Conservation (phyloP, 1,284 basidiomycete genomes). For the Exobasidium cylindrosporum region DNA sequence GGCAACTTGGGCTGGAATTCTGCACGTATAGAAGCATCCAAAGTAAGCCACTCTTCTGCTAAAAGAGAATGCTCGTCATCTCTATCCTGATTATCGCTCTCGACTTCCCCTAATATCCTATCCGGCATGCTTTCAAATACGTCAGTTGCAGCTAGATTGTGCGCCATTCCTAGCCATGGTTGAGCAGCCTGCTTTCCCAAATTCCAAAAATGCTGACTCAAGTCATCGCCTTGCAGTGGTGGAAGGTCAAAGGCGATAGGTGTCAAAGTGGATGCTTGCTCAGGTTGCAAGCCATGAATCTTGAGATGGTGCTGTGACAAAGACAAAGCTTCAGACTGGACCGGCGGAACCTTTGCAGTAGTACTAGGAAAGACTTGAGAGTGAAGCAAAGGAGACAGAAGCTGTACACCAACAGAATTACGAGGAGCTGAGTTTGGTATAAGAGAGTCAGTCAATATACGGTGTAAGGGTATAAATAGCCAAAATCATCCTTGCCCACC, state of each 20-base stretch:
- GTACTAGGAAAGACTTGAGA: constrained; percentile 71
- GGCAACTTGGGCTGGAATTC: constrained; percentile 59
- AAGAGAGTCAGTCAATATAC: too few species aligned
- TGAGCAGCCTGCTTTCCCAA: constrained; percentile 72
- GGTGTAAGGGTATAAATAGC: too few species aligned
- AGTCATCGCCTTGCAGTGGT: constrained; percentile 72
- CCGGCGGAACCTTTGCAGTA: constrained; percentile 65
- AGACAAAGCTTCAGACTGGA: constrained; percentile 66
- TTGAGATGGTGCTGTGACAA: constrained; percentile 77
- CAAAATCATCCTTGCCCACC: too few species aligned
- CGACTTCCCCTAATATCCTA: constrained; percentile 14
- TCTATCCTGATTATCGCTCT: constrained; percentile 17
- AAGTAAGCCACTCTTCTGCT: constrained; percentile 39
- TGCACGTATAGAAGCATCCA: constrained; percentile 32
- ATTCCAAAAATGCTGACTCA: constrained; percentile 84
- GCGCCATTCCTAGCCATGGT: constrained; percentile 77
- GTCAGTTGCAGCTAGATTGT: constrained; percentile 62
- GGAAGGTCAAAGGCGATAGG: constrained; percentile 80
- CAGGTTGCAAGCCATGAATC: constrained; percentile 74
- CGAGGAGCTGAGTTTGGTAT: constrained; percentile 58
- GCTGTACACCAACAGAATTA: constrained; percentile 87
- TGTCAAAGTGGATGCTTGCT: constrained; percentile 74
- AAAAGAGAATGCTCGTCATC: constrained; percentile 5
- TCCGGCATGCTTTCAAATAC: constrained; percentile 64
- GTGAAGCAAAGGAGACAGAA: constrained; percentile 77